Conservation (phyloP, 768 basidiomycete genomes). For the Tylopilus subfusipes region DNA sequence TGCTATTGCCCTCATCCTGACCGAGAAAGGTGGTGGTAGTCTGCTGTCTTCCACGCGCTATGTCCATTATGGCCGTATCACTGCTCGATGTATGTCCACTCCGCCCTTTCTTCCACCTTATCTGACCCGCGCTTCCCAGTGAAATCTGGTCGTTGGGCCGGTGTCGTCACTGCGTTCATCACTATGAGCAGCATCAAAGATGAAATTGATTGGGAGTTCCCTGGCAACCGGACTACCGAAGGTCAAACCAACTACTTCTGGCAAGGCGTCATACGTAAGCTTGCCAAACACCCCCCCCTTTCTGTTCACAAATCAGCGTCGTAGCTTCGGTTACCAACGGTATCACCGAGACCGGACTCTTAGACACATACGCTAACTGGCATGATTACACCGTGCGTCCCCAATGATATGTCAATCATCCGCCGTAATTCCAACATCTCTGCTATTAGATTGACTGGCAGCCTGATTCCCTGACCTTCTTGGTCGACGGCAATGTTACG, state of each 20-base stretch:
- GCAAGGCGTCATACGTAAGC: conserved; percentile 66
- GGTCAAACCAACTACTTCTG: conserved; percentile 83
- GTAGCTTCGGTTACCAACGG: conserved; percentile 50
- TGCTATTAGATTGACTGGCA: conserved; percentile 73
- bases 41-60: conserved; percentile 77
- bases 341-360: conserved; percentile 41
- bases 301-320: not conserved
- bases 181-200: conserved; percentile 83
- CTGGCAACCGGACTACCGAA: conserved; percentile 55
- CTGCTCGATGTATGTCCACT: conserved; percentile 46
- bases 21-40: conserved; percentile 70
- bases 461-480: conserved; percentile 59
- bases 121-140: conserved; percentile 38
- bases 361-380: conserved; percentile 66
- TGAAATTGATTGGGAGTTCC: conserved; percentile 88
- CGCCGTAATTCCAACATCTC: not conserved
- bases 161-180: conserved; percentile 82
- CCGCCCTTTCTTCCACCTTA: not conserved
- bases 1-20: conserved; percentile 66
- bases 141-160: conserved; percentile 75
- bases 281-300: not conserved
- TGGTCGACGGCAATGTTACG: conserved; percentile 67
- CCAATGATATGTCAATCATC: not conserved
- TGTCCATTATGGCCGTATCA: conserved; percentile 77
- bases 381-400: conserved; percentile 69